A percentile compares a stretch with the other conserved stretches of the same genome.
These are phyloP conservation scores for Tephrocybe sp. DNA, from an alignment of 768 basidiomycete species.

Conservation along the genomic window DNA sequence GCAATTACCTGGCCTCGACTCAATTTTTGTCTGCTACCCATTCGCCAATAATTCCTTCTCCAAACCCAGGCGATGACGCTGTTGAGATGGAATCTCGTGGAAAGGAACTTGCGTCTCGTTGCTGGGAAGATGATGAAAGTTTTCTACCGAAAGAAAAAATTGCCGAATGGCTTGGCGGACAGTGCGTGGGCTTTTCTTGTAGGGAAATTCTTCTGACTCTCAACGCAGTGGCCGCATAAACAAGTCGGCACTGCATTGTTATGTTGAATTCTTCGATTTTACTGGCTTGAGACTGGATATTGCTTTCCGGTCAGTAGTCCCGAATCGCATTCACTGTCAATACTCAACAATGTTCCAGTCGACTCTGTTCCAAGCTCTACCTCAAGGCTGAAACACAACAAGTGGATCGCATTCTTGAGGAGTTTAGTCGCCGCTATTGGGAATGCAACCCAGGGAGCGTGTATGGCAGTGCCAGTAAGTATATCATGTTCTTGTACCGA, in stretches of 20 bases:
- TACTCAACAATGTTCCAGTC: conserved; percentile 39
- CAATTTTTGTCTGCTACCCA: conserved; percentile 31
- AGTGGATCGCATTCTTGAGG: conserved; percentile 92
- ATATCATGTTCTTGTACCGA: no score
- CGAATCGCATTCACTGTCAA: not conserved
- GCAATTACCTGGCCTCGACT: conserved; percentile 45
- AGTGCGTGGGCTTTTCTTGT: conserved; percentile 53
- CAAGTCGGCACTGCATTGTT: conserved; percentile 69
- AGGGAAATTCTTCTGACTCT: conserved; percentile 10
- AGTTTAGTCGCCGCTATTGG: conserved; percentile 88
- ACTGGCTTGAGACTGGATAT: conserved; percentile 74
- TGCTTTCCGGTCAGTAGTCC: conserved; percentile 71
- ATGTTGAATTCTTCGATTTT: conserved; percentile 91
- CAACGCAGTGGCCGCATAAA: conserved; percentile 67
- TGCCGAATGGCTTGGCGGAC: conserved; percentile 92
- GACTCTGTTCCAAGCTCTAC: conserved; percentile 86
- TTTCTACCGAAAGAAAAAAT: conserved; percentile 89
- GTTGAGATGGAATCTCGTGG: conserved; percentile 63
- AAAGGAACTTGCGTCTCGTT: conserved; percentile 70
- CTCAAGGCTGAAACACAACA: conserved; percentile 97
- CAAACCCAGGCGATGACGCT: conserved; percentile 50
- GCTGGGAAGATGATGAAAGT: conserved; percentile 83
- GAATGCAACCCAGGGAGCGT: conserved; percentile 80
- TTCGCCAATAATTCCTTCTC: conserved; percentile 42
- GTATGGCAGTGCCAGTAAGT: conserved; percentile 85